Percentiles rank a stretch among this genome's conserved stretches.
Conservation (phyloP, 1,284 basidiomycete species). For the Cutaneotrichosporon dermatis region DNA sequence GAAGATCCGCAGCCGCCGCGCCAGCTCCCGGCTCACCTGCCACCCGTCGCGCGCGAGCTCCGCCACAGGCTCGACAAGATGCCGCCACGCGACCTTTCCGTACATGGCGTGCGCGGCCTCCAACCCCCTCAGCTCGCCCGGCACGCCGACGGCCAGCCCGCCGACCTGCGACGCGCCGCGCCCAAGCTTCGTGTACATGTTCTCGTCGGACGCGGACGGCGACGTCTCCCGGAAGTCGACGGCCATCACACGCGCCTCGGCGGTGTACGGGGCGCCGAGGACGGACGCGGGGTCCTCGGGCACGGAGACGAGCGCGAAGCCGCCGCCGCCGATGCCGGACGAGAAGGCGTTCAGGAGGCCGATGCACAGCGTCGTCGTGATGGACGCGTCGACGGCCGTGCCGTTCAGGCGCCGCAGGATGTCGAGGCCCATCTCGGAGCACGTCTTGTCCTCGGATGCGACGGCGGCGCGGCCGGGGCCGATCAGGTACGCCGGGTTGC, state of each 20-base stretch:
- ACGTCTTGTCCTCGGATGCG: constrained; percentile 75
- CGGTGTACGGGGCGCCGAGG: not conserved
- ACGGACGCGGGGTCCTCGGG: constrained; percentile 47
- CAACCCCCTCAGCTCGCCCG: constrained; percentile 78
- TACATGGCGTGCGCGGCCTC: constrained; percentile 41
- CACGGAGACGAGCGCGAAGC: constrained; percentile 82
- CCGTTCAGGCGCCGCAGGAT: constrained; percentile 70
- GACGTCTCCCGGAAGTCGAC: constrained; percentile 88
- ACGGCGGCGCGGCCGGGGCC: constrained; percentile 74
- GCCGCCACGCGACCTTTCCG: constrained; percentile 63
- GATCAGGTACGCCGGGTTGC: constrained; percentile 70
- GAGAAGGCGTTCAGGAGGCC: constrained; percentile 88
- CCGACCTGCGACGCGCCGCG: constrained; percentile 67
- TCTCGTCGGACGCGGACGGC: constrained; percentile 63
- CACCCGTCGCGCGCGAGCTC: constrained; percentile 67
- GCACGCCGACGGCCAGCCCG: constrained; percentile 75
- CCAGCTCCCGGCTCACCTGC: constrained; percentile 70
- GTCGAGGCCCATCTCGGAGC: constrained; percentile 75
- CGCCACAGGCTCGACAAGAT: constrained; percentile 69
- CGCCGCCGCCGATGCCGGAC: constrained; percentile 79
- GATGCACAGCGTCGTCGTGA: constrained; percentile 73
- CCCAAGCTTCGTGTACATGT: constrained; percentile 72
- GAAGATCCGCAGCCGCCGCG: constrained; percentile 60
- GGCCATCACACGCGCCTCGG: constrained; percentile 56
- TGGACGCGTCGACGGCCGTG: constrained; percentile 82